phyloP scores from a whole-genome alignment of 192 early-diverging fungal genomes.

The Rhizophagus clarus region DNA sequence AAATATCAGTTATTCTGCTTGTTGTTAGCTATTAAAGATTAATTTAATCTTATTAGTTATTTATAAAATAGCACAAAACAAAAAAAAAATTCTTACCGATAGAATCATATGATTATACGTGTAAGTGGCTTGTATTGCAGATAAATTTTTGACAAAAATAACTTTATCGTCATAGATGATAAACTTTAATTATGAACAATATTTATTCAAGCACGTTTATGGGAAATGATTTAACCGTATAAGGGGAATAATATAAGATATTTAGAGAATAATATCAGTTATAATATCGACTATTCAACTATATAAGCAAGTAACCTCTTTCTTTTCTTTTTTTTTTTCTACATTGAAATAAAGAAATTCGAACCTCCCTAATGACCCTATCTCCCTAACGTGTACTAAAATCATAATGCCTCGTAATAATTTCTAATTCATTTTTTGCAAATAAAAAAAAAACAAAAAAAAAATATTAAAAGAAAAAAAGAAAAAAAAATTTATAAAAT shows the following conservation, averaged over 20 bases:
- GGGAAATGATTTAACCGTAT: too few species aligned
- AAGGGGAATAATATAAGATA: too few species aligned
- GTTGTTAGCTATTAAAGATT: too few species aligned
- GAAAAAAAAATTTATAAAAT: background rate
- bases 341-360: background rate
- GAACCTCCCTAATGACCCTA: background rate
- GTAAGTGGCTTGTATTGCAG: background rate
- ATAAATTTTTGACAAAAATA: background rate
- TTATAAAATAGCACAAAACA: too few species aligned
- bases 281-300: background rate
- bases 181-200: background rate
- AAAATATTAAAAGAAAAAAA: background rate
- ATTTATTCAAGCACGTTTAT: background rate
- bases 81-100: too few species aligned
- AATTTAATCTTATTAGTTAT: too few species aligned
- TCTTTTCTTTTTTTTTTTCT: background rate
- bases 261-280: too few species aligned
- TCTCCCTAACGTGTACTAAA: background rate
- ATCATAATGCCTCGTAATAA: background rate
- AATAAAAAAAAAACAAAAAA: background rate
- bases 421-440: background rate
- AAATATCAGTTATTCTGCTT: too few species aligned
- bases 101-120: too few species aligned
- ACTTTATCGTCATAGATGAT: background rate
- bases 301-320: background rate